Evolutionary conservation across 1,139 yeast species (phyloP), one percentile per base, ranked within the genome.

Genomic region (Nakaseomyces delphensis): DNA sequence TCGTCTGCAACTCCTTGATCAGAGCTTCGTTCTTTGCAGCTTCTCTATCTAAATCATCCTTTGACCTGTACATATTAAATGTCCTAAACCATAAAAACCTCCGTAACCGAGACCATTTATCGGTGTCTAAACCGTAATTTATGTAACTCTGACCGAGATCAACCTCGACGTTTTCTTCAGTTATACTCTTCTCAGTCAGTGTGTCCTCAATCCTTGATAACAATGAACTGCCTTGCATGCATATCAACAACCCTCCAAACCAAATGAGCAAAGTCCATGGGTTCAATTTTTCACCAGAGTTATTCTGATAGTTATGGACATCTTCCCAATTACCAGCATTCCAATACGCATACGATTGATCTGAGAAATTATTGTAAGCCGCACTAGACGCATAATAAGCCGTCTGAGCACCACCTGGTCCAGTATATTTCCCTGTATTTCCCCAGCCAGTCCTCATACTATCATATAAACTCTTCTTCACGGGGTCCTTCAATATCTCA

Each of bases 251-350:
- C 9, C 59, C 59, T 20, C 58, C 51, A 25, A 59, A 37, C 49
- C 59, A 53, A 1, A 50, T 43, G 4, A 57, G 48, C 2, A 56
- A 44, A 1, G 53, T 56, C 45, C 59, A 47, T 2, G 56, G 57
- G 41, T 54, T 56, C 39, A 57, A 42, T 33, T 58, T 57, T 29
- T 58, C 57, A 37, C 46, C 45, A 10, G 32, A 25, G 16, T 43
- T n/a, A 15, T 40, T 48, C 29, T 42, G 44, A 45, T 44, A 53
- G 41, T 44, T 55, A 45, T 43, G 57, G 54, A 48, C 71, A 53
- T 82, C 89, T 48, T 79, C 84, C 89, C 89, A 82, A 0, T 78
- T 77, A 0, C 82, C 82, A 0, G 86, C 83, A 44, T 65, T 73
- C 80, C 82, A 76, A 54, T 77, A 78, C 32, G 64, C 47, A 46